Base-by-base conservation (phyloP, 1,139 yeast species). In the Magnusiomyces tetraspermus region DNA sequence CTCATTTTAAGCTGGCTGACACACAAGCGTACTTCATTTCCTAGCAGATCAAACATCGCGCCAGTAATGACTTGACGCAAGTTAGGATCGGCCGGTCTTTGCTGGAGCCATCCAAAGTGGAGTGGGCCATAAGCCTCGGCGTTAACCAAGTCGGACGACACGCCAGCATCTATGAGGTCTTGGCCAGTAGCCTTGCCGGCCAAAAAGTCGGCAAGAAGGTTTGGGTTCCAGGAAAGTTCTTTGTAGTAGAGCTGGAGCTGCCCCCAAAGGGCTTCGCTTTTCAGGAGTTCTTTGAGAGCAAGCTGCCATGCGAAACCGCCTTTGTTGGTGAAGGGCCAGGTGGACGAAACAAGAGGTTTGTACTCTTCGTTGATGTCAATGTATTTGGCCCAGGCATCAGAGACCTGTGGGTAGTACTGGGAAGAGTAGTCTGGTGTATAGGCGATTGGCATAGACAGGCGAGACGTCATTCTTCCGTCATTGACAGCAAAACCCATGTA, bases 341-440 rank as follows among this genome's bases (percentile, higher is more conserved):
- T 38, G 24, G 42, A 5, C 8, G 42, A 17, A 19, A 38, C 42
- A 19, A 38, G 17, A 19, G 42, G 42, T 21, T 38, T 38, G 49
- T 62, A 62, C 8, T 51, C 45, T 48, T 60, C 63, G 41, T 63
- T 54, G 22, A 63, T 52, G 47, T 63, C 66, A 23, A 62, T 53
- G 47, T 52, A 59, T 15, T 36, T 47, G 1, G 64, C 60, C 64
- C 66, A 61, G 13, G 57, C 52, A 48, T 58, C 60, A 13, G 48
- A 30, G 3, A 45, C 19, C 3, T 58, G 26, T 10, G 64, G 64
- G 49, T 61, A 61, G 48, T 56, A 53, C 19, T 55, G 48, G 6
- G 62, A 57, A 31, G 54, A 52, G 13, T 53, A 49, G 48, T 63
- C 67, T 1, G 67, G 66, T 1, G 67, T 60, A 51, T 63, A 64